phyloP scores from a whole-genome alignment of 148 eudicot species.

The Hydrangea macrophylla region DNA sequence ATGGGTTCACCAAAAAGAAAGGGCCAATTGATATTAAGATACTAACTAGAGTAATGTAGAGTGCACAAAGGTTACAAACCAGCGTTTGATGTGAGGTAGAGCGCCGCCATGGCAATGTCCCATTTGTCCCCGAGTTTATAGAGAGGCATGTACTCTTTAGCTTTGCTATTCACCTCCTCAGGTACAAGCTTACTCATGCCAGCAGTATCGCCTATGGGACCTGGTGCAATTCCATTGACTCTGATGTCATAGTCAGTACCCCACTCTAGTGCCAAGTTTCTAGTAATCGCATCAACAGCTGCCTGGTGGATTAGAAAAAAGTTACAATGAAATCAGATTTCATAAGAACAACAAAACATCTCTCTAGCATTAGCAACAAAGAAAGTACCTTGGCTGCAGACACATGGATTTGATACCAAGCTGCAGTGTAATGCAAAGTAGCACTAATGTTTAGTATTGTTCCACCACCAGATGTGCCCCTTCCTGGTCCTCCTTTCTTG shows the following conservation, averaged over 20 bases:
- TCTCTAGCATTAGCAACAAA: not conserved
- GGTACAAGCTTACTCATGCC: slow-evolving; percentile 92
- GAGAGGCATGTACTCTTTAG: slow-evolving; percentile 60
- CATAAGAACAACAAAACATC: not conserved
- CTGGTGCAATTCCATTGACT: slow-evolving; percentile 96
- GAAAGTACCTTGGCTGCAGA: slow-evolving; percentile 90
- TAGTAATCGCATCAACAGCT: slow-evolving; percentile 89
- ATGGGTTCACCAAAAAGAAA: not conserved
- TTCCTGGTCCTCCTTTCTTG: slow-evolving; percentile 77
- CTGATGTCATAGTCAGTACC: slow-evolving; percentile 93
- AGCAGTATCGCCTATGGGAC: slow-evolving; percentile 85
- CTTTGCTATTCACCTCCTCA: slow-evolving; percentile 49
- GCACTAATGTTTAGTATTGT: slow-evolving; percentile 84
- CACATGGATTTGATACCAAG: slow-evolving; percentile 97
- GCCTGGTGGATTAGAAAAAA: slow-evolving; percentile 43
- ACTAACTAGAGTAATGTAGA: not conserved
- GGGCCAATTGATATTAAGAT: not conserved
- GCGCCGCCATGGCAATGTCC: slow-evolving; percentile 96
- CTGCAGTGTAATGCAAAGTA: slow-evolving; percentile 92
- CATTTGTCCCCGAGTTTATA: slow-evolving; percentile 90
- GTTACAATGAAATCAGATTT: not conserved
- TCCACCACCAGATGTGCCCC: slow-evolving; percentile 69
- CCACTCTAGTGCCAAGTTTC: slow-evolving; percentile 96
- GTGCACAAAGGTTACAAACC: slow-evolving; percentile 38
- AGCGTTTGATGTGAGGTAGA: slow-evolving; percentile 87